Percentiles rank a stretch among this genome's conserved stretches.
phyloP scores from a whole-genome alignment of 2,329 filamentous ascomycete species.

The Colletotrichum noveboracense region DNA sequence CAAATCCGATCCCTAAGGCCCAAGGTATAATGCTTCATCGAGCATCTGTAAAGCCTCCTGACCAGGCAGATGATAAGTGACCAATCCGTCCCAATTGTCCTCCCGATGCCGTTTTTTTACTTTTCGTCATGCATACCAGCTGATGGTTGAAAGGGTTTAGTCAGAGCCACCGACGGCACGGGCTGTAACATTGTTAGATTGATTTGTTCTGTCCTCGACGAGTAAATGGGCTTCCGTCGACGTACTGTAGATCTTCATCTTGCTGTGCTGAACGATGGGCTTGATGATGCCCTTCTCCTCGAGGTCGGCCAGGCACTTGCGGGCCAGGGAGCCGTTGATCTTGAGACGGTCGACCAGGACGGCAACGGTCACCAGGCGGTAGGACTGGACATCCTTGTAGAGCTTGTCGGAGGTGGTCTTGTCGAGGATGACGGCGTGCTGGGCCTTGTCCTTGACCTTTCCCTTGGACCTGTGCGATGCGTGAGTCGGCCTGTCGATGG shows the following conservation, averaged over 20 bases:
- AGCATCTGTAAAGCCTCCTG: conserved; percentile 23
- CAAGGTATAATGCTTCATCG: conserved; percentile 23
- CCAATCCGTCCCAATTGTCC: conserved; percentile 17
- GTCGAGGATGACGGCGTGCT: conserved; percentile 99
- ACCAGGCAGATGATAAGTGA: conserved; percentile 22
- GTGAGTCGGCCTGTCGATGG: conserved; percentile 13
- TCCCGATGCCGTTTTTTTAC: conserved; percentile 11
- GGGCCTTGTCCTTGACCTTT: conserved; percentile 99
- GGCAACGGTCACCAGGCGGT: conserved; percentile 98
- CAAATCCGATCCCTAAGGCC: conserved; percentile 24
- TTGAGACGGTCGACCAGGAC: conserved; percentile 99
- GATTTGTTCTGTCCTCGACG: accelerated
- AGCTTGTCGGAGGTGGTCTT: conserved; percentile 98
- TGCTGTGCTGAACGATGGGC: conserved; percentile 95
- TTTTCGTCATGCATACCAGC: conserved; percentile 20
- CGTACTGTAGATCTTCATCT: conserved; percentile 97
- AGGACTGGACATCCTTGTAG: conserved; percentile 99
- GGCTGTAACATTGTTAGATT: conserved; percentile 48
- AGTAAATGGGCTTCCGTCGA: conserved; percentile 3
- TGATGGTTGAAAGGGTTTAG: conserved; percentile 32
- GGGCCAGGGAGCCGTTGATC: conserved; percentile 98
- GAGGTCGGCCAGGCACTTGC: conserved; percentile 86
- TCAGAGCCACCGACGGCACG: conserved; percentile 63
- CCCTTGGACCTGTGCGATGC: conserved; percentile 40
- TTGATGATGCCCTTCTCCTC: conserved; percentile 99